Base-by-base conservation (phyloP, 495 filamentous ascomycete genomes). In the Podospora appendiculata region DNA sequence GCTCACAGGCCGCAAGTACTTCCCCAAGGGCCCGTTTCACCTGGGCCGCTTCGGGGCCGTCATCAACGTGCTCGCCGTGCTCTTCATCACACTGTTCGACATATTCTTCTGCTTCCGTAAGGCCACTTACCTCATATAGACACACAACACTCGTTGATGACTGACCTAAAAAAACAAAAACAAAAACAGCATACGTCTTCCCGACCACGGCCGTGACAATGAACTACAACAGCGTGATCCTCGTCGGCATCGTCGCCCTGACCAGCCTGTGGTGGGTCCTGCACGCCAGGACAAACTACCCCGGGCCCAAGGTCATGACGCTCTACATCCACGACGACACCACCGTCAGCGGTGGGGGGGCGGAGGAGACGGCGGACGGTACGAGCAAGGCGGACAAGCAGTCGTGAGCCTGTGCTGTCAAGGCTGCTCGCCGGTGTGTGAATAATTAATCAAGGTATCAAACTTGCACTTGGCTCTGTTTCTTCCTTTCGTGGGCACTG, bases 91-190 rank as follows among this genome's bases (percentile, higher is more conserved):
- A 1, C 69, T 81, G 18, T 91, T 89, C 63, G 77, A 84, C 48
- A 72, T 86, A 8, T 80, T 90, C 47, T 91, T 85, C 66, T 89
- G 84, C 52, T 89, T 90, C 62, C 70, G 69, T 71, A 51, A 61
- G 67, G 53, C 40, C 3, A 43, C 25, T n/a, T 14, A 1, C 12
- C n/a, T n/a, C n/a, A n/a, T n/a, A n/a, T n/a, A n/a, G n/a, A n/a
- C n/a, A n/a, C n/a, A n/a, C n/a, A n/a, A n/a, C n/a, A n/a, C n/a
- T n/a, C n/a, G n/a, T n/a, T n/a, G n/a, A n/a, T n/a, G n/a, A n/a
- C 25, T 25, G 25, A 25, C 25, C 25, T 25, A n/a, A n/a, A n/a
- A n/a, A n/a, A n/a, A n/a, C n/a, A n/a, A n/a, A n/a, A n/a, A n/a
- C 25, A 25, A 25, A 2, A 25, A 16, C 46, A 71, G 87, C 86